A percentile compares a stretch with the other conserved stretches of the same genome.
Evolutionary conservation across 371 early-diverging fungal species (phyloP).

Genomic region (Mortierella sp.): DNA sequence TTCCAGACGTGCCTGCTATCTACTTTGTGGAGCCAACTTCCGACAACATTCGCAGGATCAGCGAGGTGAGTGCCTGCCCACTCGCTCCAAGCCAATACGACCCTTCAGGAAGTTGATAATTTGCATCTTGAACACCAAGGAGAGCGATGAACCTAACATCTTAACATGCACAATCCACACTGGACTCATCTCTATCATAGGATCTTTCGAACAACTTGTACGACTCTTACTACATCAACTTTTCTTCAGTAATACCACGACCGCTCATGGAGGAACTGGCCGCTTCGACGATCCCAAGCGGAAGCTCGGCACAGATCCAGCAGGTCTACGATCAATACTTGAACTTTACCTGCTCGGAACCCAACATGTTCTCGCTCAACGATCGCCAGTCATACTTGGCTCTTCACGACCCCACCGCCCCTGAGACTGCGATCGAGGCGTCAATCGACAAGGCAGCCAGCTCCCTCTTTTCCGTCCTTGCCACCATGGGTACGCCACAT

Average conservation of each 20-base stretch:
- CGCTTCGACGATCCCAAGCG: conserved; percentile 76
- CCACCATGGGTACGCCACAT: conserved; percentile 80
- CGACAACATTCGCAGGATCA: conserved; percentile 86
- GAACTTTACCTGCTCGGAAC: conserved; percentile 93
- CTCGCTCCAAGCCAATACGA: background rate
- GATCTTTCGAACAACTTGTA: conserved; percentile 95
- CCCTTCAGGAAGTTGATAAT: background rate
- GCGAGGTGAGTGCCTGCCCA: conserved; percentile 68
- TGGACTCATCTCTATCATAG: conserved; percentile 53
- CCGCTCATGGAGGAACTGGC: conserved; percentile 96
- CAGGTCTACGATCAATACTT: conserved; percentile 98
- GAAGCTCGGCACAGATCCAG: conserved; percentile 81
- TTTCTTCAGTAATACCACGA: conserved; percentile 90
- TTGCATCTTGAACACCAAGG: background rate
- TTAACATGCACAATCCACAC: background rate
- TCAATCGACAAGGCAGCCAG: conserved; percentile 84
- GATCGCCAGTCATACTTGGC: conserved; percentile 83
- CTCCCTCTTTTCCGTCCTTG: conserved; percentile 92
- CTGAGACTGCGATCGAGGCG: conserved; percentile 85
- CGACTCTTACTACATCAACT: conserved; percentile 96
- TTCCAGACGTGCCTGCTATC: conserved; percentile 97
- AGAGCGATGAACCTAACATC: background rate
- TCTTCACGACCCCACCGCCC: conserved; percentile 84
- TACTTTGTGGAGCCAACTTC: conserved; percentile 96
- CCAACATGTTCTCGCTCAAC: conserved; percentile 96